These are phyloP conservation scores for Nepenthes alata DNA, from an alignment of 179 eudicot species.

Conservation along the genomic window DNA sequence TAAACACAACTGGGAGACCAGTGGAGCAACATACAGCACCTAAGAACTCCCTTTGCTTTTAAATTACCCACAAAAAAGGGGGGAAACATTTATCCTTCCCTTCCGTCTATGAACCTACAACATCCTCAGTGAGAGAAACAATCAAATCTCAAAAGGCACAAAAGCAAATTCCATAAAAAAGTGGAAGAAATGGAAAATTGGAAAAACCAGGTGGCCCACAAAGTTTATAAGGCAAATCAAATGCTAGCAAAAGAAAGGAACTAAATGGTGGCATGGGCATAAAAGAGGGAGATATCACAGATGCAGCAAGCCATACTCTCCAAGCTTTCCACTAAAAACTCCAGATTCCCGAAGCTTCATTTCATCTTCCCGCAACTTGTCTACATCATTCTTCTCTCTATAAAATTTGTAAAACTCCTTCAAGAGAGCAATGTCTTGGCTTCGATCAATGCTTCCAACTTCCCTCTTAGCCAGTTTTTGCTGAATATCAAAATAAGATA, in stretches of 20 bases:
- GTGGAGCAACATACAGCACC: too few species aligned
- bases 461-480: slow-evolving; percentile 99
- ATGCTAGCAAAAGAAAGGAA: neutral
- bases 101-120: too few species aligned
- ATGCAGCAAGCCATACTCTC: slow-evolving; percentile 57
- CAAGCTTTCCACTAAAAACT: slow-evolving; percentile 73
- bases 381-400: slow-evolving; percentile 65
- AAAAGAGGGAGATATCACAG: neutral
- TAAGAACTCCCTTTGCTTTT: too few species aligned
- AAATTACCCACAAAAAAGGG: too few species aligned
- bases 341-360: slow-evolving; percentile 76
- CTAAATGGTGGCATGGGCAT: neutral
- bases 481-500: slow-evolving; percentile 23
- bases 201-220: too few species aligned
- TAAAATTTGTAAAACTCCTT: slow-evolving; percentile 75
- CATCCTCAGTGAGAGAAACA: too few species aligned
- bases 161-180: neutral
- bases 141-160: neutral
- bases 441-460: slow-evolving; percentile 83
- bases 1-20: too few species aligned
- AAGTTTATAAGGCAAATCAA: too few species aligned
- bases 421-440: slow-evolving; percentile 83
- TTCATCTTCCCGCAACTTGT: slow-evolving; percentile 84
- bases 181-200: too few species aligned
- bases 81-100: too few species aligned